A percentile compares a stretch with the other conserved stretches of the same genome.
These are phyloP conservation scores for Erythrophleum fordii DNA, from an alignment of 306 rosid genomes.

Conservation along the genomic window DNA sequence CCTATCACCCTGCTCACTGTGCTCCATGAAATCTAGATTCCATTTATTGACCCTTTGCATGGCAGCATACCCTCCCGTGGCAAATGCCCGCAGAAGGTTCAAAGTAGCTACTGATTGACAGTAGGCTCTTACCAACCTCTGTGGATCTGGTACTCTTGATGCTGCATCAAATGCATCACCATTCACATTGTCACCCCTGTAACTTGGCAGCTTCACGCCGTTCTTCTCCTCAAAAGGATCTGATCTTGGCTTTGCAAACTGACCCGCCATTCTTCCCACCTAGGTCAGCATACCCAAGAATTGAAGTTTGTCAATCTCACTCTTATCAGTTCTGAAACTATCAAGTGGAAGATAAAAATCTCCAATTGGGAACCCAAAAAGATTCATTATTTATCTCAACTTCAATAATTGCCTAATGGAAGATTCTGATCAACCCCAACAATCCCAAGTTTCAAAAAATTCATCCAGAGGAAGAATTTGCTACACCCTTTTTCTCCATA, in stretches of 20 bases:
- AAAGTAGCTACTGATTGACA: conserved; percentile 23
- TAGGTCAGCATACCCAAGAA: background rate
- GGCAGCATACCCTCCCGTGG: conserved; percentile 28
- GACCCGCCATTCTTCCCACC: conserved; percentile 32
- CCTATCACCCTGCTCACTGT: conserved; percentile 22
- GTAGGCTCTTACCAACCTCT: conserved; percentile 19
- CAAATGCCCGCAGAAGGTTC: conserved; percentile 26
- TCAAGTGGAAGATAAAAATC: background rate
- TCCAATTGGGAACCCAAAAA: background rate
- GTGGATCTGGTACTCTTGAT: conserved; percentile 22
- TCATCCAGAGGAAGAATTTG: background rate
- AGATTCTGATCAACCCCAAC: background rate
- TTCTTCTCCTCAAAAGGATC: conserved; percentile 17
- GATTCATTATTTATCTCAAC: background rate
- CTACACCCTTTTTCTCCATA: background rate
- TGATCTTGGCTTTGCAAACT: conserved; percentile 27
- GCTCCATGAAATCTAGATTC: conserved; percentile 28
- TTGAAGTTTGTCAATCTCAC: conserved; percentile 14
- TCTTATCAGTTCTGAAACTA: background rate
- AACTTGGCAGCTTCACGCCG: conserved; percentile 17
- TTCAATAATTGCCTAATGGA: background rate
- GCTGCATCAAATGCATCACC: conserved; percentile 14
- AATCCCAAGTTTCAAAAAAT: background rate
- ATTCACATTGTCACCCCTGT: conserved; percentile 26
- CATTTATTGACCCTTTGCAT: conserved; percentile 28